phyloP scores from a whole-genome alignment of 441 rosid genomes.

The Pelargonium cotyledonis region DNA sequence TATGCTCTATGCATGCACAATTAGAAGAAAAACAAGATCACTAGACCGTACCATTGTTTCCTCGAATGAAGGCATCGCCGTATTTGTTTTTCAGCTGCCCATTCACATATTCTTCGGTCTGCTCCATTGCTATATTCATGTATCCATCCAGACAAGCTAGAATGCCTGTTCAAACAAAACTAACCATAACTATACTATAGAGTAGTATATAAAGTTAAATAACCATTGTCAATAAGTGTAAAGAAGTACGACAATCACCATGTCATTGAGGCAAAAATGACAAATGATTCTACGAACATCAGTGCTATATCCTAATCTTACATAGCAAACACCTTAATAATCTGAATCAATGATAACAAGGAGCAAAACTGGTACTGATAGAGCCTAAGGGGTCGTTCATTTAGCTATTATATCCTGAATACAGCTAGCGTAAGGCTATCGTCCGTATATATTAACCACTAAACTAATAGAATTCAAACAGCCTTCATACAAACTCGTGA shows the following conservation, averaged over 20 bases:
- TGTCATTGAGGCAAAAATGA: no score
- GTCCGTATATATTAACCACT: background rate
- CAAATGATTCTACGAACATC: no score
- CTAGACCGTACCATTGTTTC: constrained; percentile 53
- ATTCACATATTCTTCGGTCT: constrained; percentile 66
- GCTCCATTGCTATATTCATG: constrained; percentile 91
- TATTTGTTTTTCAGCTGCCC: constrained; percentile 69
- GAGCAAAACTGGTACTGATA: no score
- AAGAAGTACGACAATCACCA: no score
- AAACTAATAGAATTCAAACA: background rate
- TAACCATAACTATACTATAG: background rate
- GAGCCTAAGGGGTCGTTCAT: background rate
- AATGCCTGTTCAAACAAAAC: constrained; percentile 37
- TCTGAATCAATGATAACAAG: no score
- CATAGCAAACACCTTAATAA: no score
- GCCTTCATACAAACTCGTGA: background rate
- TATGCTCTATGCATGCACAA: no score
- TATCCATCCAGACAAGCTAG: constrained; percentile 86
- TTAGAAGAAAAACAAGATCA: no score
- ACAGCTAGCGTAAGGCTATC: background rate
- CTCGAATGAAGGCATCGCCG: constrained; percentile 89
- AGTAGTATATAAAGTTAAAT: no score
- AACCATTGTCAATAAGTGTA: no score
- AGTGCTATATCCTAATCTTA: no score
- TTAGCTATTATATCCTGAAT: background rate